Percentiles rank a stretch among this genome's conserved stretches.
Conservation (phyloP, 139 green algal genomes). For the Chlorella sp. region DNA sequence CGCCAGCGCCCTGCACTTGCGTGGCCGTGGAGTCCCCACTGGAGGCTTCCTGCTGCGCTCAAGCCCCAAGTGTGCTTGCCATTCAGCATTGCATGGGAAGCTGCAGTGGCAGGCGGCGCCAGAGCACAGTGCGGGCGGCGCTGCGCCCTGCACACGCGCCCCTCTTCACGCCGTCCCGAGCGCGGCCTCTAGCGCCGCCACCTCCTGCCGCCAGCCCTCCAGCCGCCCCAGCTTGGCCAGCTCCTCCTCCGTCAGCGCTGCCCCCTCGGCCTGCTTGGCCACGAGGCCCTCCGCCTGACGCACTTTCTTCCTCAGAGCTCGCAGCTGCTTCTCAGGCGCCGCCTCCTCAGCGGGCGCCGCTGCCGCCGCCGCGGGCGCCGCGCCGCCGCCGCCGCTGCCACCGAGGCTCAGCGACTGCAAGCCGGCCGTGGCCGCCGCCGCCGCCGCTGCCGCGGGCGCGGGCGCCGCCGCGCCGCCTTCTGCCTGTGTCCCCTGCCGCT, state of each 20-base stretch:
- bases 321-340: constrained; percentile 61
- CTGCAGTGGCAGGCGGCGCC: not conserved
- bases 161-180: constrained; percentile 8
- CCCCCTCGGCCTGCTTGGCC: constrained; percentile 34
- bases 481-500: constrained; percentile 39
- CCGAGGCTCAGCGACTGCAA: constrained; percentile 10
- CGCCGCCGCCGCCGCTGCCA: not conserved
- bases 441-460: not conserved
- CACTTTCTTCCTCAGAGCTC: constrained; percentile 68
- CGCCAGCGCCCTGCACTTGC: too few species aligned
- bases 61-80: too few species aligned
- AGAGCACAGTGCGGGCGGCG: not conserved
- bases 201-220: constrained; percentile 35
- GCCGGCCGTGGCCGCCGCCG: not conserved
- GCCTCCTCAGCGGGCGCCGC: constrained; percentile 26
- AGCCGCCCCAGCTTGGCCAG: constrained; percentile 50
- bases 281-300: constrained; percentile 50
- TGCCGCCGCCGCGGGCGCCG: not conserved
- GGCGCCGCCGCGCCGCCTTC: not conserved
- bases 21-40: too few species aligned
- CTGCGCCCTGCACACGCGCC: not conserved
- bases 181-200: constrained; percentile 18
- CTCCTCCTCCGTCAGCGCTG: constrained; percentile 46
- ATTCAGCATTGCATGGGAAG: too few species aligned
- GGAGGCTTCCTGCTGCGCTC: too few species aligned